Base-by-base conservation (phyloP, 345 rosid genomes). In the Barbarea vulgaris region DNA sequence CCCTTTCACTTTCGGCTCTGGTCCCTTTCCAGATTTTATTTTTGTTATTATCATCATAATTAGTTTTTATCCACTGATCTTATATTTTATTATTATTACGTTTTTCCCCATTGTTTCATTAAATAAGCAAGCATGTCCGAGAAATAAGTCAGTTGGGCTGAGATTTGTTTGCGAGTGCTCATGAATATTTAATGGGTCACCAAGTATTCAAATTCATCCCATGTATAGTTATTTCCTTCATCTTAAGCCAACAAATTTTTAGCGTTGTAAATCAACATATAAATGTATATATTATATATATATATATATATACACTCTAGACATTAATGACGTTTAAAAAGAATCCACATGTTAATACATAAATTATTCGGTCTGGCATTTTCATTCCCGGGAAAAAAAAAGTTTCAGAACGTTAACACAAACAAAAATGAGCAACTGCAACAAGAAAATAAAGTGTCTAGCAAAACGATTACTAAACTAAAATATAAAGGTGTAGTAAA, bases 1-100 rank as follows among this genome's bases (percentile, higher is more conserved):
- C 39, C n/a, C 52, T 78, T 78, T 78, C 28, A 64, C 81, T 77
- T 77, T 77, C 77, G 81, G 81, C 81, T 70, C 48, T 71, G 68
- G 67, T 48, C 77, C 77, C 81, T 77, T 77, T 77, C 61, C 69
- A 68, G 63, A 76, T 51, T 69, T 39, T 24, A 52, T 37, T 61
- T 37, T 69, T 53, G 64, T 61, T 68, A 68, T 54, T 67, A 57
- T 67, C 30, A 75, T 76, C 56, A 68, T 52, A 19, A 69, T 76
- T 69, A 18, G 13, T 62, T 62, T 54, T 44, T 54, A 63, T 70
- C 76, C 76, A 70, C 76, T 41, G 46, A 55, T 77, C 44, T 62
- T 61, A 31, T 76, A 68, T 63, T 21, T 37, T 68, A 51, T 68
- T 36, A n/a, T 19, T 51, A 17, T 53, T 55, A 44, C 51, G 39